phyloP scores from a whole-genome alignment of 495 filamentous ascomycete species.

The Neurospora sp. region DNA sequence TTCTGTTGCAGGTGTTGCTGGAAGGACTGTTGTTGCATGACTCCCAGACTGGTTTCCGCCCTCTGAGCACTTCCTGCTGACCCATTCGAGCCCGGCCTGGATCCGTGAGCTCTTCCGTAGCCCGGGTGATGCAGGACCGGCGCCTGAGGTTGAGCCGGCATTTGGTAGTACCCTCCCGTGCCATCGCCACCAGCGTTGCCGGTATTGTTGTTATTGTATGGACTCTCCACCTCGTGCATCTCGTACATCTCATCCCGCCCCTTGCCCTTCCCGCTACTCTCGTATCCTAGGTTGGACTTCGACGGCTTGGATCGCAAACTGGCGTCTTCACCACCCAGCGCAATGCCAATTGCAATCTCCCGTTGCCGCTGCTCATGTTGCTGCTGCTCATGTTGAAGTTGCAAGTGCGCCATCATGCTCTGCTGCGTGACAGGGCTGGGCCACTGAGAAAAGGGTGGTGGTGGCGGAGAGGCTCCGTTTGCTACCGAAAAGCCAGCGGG shows the following conservation, averaged over 20 bases:
- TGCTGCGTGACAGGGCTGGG: constrained; percentile 18
- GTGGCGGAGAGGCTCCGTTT: constrained; percentile 9
- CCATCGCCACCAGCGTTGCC: neutral
- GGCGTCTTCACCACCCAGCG: constrained; percentile 23
- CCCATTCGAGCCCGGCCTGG: constrained; percentile 9
- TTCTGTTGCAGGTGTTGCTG: neutral
- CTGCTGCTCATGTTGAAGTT: constrained; percentile 1
- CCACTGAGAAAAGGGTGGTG: constrained; percentile 22
- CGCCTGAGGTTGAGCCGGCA: constrained; percentile 16
- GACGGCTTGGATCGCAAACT: constrained; percentile 19
- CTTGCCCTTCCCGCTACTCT: constrained; percentile 21
- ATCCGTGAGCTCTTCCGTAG: constrained; percentile 17
- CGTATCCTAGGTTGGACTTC: constrained; percentile 8
- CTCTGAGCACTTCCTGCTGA: neutral
- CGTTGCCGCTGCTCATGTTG: constrained; percentile 14
- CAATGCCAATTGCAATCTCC: constrained; percentile 26
- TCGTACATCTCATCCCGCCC: constrained; percentile 22
- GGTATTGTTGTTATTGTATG: constrained; percentile 10
- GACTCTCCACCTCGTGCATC: constrained; percentile 23
- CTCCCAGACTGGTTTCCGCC: constrained; percentile 1
- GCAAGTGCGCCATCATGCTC: constrained; percentile 6
- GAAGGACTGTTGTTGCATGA: neutral
- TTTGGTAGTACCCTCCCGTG: constrained; percentile 7
- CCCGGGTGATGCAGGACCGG: constrained; percentile 26
- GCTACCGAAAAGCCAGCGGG: neutral